phyloP scores from a whole-genome alignment of 208 protist genomes.

The Trypanosoma conorhini region DNA sequence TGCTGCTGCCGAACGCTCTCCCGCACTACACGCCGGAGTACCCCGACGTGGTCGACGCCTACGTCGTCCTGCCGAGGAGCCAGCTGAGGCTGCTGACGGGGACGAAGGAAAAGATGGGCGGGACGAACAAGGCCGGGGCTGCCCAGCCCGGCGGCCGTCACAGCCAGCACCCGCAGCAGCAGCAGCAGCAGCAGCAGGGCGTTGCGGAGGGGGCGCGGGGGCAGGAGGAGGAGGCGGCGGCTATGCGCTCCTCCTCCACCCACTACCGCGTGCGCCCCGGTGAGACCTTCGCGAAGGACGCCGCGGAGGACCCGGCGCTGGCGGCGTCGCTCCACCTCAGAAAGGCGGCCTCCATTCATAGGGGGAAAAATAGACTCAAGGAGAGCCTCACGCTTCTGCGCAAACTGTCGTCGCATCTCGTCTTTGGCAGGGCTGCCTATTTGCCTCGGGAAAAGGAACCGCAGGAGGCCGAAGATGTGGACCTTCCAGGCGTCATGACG shows the following conservation, averaged over 20 bases:
- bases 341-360: conserved; percentile 8
- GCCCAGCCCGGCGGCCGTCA: too few species aligned
- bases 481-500: not conserved
- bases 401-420: conserved; percentile 6
- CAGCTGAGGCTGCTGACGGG: not conserved
- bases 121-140: too few species aligned
- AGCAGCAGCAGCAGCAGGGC: not conserved
- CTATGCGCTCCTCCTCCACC: not conserved
- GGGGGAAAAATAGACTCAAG: not conserved
- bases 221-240: not conserved
- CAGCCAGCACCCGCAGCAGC: too few species aligned
- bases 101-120: not conserved
- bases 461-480: not conserved
- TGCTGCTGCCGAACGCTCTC: not conserved
- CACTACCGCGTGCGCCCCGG: not conserved
- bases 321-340: not conserved
- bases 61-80: conserved; percentile 6
- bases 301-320: not conserved
- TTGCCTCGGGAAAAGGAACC: not conserved
- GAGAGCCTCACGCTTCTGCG: conserved; percentile 18
- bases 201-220: not conserved
- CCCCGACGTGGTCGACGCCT: conserved; percentile 6
- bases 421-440: conserved; percentile 21
- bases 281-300: not conserved
- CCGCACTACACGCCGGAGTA: not conserved